Evolutionary conservation across 768 basidiomycete genomes (phyloP).

Genomic region (Lentinula sp.): DNA sequence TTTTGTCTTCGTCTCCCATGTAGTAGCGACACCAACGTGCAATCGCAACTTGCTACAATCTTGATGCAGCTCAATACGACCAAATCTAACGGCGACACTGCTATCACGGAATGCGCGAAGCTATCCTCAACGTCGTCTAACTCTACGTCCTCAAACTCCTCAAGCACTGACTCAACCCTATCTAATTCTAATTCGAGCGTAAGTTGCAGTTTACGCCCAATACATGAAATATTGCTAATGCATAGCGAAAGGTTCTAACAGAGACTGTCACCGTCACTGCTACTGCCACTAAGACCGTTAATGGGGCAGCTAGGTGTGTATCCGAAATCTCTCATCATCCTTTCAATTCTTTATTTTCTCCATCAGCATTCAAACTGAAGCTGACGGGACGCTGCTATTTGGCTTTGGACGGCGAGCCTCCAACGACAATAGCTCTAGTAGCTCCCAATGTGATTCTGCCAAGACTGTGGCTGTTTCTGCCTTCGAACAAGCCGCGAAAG

Average conservation of each 20-base stretch:
- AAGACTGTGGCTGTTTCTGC: neutral
- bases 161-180: too few species aligned
- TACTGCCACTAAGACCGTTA: neutral
- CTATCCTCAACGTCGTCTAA: neutral
- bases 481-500: neutral
- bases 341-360: neutral
- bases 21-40: neutral
- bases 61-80: neutral
- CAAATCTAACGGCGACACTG: neutral
- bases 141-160: neutral
- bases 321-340: neutral
- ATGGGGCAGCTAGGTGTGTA: neutral
- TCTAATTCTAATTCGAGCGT: neutral
- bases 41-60: constrained; percentile 1
- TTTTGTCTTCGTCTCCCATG: neutral
- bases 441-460: neutral
- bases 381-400: neutral
- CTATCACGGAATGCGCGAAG: neutral
- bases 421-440: neutral
- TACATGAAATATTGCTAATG: neutral
- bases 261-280: neutral
- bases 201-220: neutral
- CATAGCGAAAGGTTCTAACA: neutral
- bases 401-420: neutral
- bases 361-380: neutral